Evolutionary conservation across 345 rosid species (phyloP).

Genomic region (Eucalyptus lansdowneana): DNA sequence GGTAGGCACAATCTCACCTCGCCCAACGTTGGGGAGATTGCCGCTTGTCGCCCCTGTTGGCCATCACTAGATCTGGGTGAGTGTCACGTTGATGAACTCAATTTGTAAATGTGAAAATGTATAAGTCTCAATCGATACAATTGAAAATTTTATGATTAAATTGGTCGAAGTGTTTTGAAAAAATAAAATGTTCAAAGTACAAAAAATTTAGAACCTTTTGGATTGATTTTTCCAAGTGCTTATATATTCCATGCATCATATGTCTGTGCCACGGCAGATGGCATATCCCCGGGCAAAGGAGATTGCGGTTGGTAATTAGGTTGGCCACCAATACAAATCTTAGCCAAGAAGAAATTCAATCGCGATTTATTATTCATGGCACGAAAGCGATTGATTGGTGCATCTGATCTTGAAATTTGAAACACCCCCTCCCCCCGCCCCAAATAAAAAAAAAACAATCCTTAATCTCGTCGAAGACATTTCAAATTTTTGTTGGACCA

Average conservation of each 20-base stretch:
- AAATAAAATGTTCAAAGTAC: too few relatives aligned
- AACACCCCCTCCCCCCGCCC: too few relatives aligned
- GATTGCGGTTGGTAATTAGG: not conserved
- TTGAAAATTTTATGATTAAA: too few relatives aligned
- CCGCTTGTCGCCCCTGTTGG: accelerated
- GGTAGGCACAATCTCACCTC: too few relatives aligned
- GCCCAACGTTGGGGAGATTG: too few relatives aligned
- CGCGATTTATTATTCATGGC: not conserved
- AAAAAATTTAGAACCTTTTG: too few relatives aligned
- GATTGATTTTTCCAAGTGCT: not conserved
- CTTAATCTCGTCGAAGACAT: not conserved
- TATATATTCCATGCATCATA: not conserved
- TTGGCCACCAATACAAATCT: not conserved
- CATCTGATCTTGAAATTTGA: not conserved
- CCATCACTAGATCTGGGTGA: accelerated
- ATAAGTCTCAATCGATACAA: accelerated
- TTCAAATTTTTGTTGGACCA: not conserved
- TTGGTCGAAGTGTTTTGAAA: too few relatives aligned
- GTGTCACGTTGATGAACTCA: accelerated
- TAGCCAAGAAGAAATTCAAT: not conserved
- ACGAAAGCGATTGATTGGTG: not conserved
- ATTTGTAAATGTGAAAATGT: too few relatives aligned
- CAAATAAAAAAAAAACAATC: not conserved
- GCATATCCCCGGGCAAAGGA: not conserved
- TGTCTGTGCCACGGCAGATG: not conserved